Conservation (phyloP, 2,329 filamentous ascomycete species). For the Calonectria pteridis region DNA sequence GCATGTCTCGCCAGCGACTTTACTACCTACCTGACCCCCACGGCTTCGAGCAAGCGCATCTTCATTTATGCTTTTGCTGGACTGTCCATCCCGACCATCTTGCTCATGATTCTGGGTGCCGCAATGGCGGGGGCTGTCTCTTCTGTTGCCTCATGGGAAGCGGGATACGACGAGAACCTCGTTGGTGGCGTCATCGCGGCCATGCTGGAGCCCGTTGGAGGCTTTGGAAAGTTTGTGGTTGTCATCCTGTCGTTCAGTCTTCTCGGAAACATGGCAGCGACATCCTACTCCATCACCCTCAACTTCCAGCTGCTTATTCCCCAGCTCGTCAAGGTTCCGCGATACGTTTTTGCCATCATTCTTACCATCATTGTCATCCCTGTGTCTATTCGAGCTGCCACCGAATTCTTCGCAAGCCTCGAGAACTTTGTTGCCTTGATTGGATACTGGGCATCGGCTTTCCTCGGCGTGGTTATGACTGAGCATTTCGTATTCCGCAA, state of each 20-base stretch:
- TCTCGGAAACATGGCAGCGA: constrained; percentile 50
- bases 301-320: constrained; percentile 54
- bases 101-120: constrained; percentile 25
- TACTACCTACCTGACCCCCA: constrained; percentile 58
- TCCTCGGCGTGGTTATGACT: constrained; percentile 52
- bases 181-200: constrained; percentile 9
- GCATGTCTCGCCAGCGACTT: constrained; percentile 58
- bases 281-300: constrained; percentile 52
- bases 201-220: constrained; percentile 21
- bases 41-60: constrained; percentile 49
- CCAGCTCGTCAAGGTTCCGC: constrained; percentile 50
- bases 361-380: constrained; percentile 55
- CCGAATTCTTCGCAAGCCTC: constrained; percentile 53
- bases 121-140: constrained; percentile 19
- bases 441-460: constrained; percentile 57
- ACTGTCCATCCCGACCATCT: constrained; percentile 42
- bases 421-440: constrained; percentile 58
- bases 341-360: constrained; percentile 53
- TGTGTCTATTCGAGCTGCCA: constrained; percentile 52
- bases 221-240: constrained; percentile 43
- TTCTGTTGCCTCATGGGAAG: constrained; percentile 4
- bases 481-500: constrained; percentile 57
- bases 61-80: constrained; percentile 64
- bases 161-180: constrained; percentile 15
- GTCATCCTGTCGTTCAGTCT: constrained; percentile 50